Percentiles rank a stretch among this genome's conserved stretches.
Conservation (phyloP, 768 basidiomycete genomes). For the Naganishia onofrii region DNA sequence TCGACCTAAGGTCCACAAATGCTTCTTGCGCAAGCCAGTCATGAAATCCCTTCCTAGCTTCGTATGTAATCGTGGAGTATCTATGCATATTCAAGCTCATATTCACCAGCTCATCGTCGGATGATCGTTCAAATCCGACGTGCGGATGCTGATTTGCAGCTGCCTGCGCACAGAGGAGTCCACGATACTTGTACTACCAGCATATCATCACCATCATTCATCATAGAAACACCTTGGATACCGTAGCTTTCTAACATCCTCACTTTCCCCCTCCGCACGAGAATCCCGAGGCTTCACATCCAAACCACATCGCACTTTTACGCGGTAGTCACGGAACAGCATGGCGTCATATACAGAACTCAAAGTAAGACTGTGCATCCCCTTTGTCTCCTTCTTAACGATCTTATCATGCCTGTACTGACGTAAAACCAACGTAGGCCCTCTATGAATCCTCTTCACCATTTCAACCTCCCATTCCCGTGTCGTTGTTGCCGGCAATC, state of each 20-base stretch:
- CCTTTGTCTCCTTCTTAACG: neutral
- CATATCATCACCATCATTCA: neutral
- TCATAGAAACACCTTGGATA: no score
- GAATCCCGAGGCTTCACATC: no score
- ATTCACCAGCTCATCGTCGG: no score
- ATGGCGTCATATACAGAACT: conserved; percentile 17
- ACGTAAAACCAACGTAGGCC: conserved; percentile 53
- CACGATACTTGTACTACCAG: neutral
- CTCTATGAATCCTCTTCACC: conserved; percentile 67
- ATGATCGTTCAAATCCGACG: conserved; percentile 6
- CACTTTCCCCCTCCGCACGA: no score
- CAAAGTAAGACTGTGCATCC: neutral
- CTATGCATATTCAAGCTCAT: no score
- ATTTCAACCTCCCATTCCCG: conserved; percentile 70
- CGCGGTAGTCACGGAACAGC: neutral
- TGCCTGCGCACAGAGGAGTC: conserved; percentile 1
- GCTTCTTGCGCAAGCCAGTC: no score
- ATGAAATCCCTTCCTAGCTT: no score
- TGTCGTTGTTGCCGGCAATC: conserved; percentile 66
- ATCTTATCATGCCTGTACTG: no score
- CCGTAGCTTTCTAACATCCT: no score
- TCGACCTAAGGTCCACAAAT: no score
- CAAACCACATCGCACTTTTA: neutral
- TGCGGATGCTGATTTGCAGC: conserved; percentile 7
- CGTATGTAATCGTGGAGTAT: no score